Base-by-base conservation (phyloP, 2,329 filamentous ascomycete species). In the Aureobasidium sp. region DNA sequence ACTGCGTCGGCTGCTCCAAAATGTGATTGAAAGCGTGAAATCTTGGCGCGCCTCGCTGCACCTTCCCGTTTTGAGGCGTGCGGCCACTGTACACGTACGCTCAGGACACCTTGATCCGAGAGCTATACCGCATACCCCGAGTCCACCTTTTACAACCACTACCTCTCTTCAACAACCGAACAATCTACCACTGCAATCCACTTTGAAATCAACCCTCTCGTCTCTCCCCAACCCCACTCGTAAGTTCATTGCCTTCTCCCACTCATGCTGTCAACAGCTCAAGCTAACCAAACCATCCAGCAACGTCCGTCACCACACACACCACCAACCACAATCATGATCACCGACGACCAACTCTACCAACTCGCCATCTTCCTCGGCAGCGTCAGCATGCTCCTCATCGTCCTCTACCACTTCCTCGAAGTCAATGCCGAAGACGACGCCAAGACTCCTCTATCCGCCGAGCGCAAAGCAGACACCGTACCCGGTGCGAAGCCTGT, bases 371-470 rank as follows among this genome's bases (percentile, higher is more conserved):
- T 97, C 74, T 93, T 97, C 75, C 89, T 99, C 64, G 94, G 94
- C 78, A 89, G 86, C 61, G 84, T 87, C 44, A 86, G 93, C 66
- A 93, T 97, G 90, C 80, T 97, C 48, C 82, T 99, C 65, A 97
- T 97, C 67, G 86, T 99, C 33, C 77, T 96, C 31, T 97, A 99
- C 77, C 91, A 97, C 76, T 97, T 95, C 78, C 86, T 99, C 70
- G 93, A 97, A 75, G 84, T 96, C 79, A 97, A 99, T 72, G 85
- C 90, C n/a, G 80, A 82, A 67, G 82, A 87, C 63, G 76, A 79
- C 61, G 67, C 62, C 33, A 39, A 44, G 49, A 47, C 60, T 7
- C 62, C 66, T 24, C 48, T 72, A 29, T 69, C 69, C 59, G 65
- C 63, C 39, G 67, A 70, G 64, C 68, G 71, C 61, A 72, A 68